Evolutionary conservation across 352 stramenopile genomes (phyloP).

Genomic region (Albugo candida): DNA sequence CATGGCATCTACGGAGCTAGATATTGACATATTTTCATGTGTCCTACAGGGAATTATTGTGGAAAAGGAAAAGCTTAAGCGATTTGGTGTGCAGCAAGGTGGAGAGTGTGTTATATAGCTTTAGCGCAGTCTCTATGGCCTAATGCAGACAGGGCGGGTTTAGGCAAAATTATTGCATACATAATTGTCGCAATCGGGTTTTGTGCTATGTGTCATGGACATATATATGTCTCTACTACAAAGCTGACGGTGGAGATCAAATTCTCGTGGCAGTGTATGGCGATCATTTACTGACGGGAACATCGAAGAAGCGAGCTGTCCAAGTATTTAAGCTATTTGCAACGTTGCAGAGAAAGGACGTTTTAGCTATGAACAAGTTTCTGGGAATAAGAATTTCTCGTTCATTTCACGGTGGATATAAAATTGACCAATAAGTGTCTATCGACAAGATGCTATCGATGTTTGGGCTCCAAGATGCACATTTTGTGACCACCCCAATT

Average conservation of each 20-base stretch:
- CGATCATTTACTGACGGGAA: slow-evolving; percentile 15
- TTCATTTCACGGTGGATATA: background rate
- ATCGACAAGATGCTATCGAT: background rate
- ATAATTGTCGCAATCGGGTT: too few species aligned
- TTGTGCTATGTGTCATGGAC: too few species aligned
- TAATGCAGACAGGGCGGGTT: too few species aligned
- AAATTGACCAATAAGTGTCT: background rate
- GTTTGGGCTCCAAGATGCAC: background rate
- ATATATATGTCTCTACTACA: slow-evolving; percentile 2
- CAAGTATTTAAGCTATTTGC: background rate
- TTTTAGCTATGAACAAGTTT: too few species aligned
- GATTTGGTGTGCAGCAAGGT: background rate
- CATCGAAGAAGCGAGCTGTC: background rate
- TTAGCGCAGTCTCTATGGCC: slow-evolving; percentile 1
- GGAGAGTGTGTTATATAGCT: background rate
- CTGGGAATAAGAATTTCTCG: too few species aligned
- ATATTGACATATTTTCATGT: slow-evolving; percentile 2
- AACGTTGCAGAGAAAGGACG: too few species aligned
- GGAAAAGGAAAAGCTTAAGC: background rate
- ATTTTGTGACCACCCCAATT: background rate
- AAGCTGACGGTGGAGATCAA: too few species aligned
- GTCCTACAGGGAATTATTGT: slow-evolving; percentile 1
- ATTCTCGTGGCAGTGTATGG: slow-evolving; percentile 13
- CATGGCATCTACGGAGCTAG: background rate
- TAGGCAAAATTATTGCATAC: too few species aligned